Conservation (phyloP, 352 stramenopile genomes). For the Phytophthora hibernalis region DNA sequence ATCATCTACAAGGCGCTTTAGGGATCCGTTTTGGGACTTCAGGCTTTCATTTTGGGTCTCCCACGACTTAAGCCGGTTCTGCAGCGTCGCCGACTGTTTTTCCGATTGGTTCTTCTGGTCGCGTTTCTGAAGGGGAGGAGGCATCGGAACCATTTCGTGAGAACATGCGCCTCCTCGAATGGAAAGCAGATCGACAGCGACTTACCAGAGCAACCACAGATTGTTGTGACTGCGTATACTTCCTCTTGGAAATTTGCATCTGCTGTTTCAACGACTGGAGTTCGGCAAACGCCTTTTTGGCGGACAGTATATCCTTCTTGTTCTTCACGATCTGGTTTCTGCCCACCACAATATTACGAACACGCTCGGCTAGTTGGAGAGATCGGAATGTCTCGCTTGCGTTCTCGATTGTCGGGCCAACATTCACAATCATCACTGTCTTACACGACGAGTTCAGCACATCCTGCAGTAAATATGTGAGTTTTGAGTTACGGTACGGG, state of each 20-base stretch:
- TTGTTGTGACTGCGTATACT: conserved; percentile 90
- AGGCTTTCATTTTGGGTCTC: conserved; percentile 73
- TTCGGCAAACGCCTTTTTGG: conserved; percentile 94
- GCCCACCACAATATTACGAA: conserved; percentile 81
- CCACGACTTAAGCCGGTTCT: conserved; percentile 83
- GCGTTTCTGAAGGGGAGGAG: conserved; percentile 78
- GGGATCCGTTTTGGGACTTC: conserved; percentile 65
- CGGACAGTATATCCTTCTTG: conserved; percentile 88
- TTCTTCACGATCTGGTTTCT: conserved; percentile 86
- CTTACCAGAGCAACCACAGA: conserved; percentile 91
- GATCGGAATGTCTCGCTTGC: conserved; percentile 89
- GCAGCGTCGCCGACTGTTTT: conserved; percentile 78
- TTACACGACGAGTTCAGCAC: conserved; percentile 91
- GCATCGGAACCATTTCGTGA: conserved; percentile 45
- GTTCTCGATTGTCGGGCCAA: conserved; percentile 85
- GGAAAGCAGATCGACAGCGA: conserved; percentile 48
- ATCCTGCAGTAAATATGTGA: conserved; percentile 97
- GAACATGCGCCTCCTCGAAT: conserved; percentile 41
- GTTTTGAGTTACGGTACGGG: conserved; percentile 98
- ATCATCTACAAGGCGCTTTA: conserved; percentile 77
- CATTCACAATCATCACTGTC: conserved; percentile 95
- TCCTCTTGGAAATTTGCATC: conserved; percentile 86
- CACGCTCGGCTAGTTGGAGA: conserved; percentile 87
- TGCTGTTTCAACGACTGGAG: conserved; percentile 95
- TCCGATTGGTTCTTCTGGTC: conserved; percentile 94